Evolutionary conservation across 345 rosid genomes (phyloP).

Genomic region (Kernera saxatilis): DNA sequence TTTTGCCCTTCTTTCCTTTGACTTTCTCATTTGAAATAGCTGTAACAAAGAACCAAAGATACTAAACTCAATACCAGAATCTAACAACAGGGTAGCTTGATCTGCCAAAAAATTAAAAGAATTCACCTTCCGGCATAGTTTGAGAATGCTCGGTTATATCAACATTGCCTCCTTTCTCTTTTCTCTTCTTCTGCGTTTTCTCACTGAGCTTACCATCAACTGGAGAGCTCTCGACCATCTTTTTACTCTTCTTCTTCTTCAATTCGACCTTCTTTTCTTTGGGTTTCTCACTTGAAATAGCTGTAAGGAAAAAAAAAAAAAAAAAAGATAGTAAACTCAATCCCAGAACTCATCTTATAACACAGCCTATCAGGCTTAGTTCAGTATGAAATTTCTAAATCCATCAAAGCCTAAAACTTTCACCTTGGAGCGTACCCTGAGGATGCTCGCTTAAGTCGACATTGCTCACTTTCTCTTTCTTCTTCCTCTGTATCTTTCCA

Average conservation of each 20-base stretch:
- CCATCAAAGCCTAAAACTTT: background rate
- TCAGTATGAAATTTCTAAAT: background rate
- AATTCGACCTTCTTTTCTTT: background rate
- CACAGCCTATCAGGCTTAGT: background rate
- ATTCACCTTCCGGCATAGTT: background rate
- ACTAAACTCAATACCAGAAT: conserved; percentile 5
- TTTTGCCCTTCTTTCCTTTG: conserved; percentile 14
- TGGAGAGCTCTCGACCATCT: background rate
- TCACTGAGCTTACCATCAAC: background rate
- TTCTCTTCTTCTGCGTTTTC: conserved; percentile 11
- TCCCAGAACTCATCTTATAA: background rate
- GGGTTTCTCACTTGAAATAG: conserved; percentile 13
- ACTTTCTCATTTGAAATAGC: conserved; percentile 11
- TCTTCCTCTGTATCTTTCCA: conserved; percentile 17
- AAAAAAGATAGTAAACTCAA: background rate
- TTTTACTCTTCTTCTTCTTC: conserved; percentile 22
- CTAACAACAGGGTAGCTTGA: background rate
- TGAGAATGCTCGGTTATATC: background rate
- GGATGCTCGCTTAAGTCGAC: background rate
- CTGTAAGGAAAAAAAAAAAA: too few relatives aligned
- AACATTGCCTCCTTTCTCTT: background rate
- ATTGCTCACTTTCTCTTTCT: conserved; percentile 9
- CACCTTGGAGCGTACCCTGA: conserved; percentile 11
- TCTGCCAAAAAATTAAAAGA: background rate
- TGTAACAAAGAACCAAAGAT: conserved; percentile 4